Conservation (phyloP, 805 yeast genomes). For the Clavispora fructus region DNA sequence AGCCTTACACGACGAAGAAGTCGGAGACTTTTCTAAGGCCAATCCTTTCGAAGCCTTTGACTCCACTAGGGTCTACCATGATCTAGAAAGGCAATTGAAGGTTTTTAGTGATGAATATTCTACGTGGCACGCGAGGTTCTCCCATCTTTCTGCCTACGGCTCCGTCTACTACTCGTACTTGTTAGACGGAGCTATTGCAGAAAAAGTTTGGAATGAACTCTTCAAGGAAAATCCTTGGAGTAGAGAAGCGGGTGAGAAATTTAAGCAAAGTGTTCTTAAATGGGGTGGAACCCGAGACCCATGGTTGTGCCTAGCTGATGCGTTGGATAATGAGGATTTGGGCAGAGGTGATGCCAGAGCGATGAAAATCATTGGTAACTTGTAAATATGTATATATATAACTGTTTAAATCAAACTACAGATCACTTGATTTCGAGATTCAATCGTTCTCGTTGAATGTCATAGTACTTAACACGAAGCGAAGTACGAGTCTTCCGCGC, state of each 20-base stretch:
- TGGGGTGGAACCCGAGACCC: constrained; percentile 97
- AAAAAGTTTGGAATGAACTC: constrained; percentile 71
- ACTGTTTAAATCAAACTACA: background rate
- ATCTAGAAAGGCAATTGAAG: constrained; percentile 51
- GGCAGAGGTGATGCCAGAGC: constrained; percentile 65
- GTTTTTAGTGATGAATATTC: constrained; percentile 67
- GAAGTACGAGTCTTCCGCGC: no score
- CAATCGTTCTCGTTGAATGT: no score
- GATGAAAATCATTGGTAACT: constrained; percentile 42
- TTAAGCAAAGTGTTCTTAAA: constrained; percentile 61
- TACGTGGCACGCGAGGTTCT: constrained; percentile 91
- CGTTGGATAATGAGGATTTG: constrained; percentile 58
- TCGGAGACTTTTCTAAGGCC: constrained; percentile 26
- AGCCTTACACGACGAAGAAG: constrained; percentile 50
- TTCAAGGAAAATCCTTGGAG: constrained; percentile 69
- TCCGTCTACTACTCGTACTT: constrained; percentile 90
- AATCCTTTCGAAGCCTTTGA: constrained; percentile 23
- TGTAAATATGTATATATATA: constrained; percentile 1
- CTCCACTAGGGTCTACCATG: constrained; percentile 60
- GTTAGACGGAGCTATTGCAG: constrained; percentile 88
- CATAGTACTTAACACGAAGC: no score
- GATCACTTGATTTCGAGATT: no score
- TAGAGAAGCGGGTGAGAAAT: constrained; percentile 68
- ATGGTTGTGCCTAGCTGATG: constrained; percentile 79
- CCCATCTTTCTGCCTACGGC: constrained; percentile 90